Conservation (phyloP, 1,284 basidiomycete species). For the Hemileia vastatrix region DNA sequence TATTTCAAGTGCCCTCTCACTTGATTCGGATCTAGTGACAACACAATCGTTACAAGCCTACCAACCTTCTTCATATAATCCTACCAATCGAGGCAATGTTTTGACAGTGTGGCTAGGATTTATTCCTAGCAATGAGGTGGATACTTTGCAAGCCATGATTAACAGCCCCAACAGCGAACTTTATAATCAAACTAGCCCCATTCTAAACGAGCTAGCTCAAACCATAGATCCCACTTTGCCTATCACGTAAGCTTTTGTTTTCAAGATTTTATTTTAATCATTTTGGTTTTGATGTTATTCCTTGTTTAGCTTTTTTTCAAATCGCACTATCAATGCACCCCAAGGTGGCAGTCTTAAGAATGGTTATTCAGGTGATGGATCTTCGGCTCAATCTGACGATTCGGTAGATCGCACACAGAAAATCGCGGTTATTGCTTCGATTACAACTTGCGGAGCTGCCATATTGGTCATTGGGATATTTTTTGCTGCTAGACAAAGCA, state of each 20-base stretch:
- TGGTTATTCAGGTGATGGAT: too few relatives aligned
- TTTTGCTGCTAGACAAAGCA: constrained; percentile 1
- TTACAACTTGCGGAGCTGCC: constrained; percentile 11
- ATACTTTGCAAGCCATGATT: constrained; percentile 40
- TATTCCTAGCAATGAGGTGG: constrained; percentile 43
- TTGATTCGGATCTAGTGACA: constrained; percentile 34
- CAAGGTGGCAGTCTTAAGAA: too few relatives aligned
- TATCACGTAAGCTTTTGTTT: constrained; percentile 13
- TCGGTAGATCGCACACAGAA: constrained; percentile 4
- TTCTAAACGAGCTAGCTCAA: constrained; percentile 27
- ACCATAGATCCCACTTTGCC: constrained; percentile 28
- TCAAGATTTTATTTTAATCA: too few relatives aligned
- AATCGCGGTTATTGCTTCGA: constrained; percentile 14
- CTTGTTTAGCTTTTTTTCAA: too few relatives aligned
- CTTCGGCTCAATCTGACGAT: too few relatives aligned
- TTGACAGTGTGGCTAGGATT: constrained; percentile 47
- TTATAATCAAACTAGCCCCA: constrained; percentile 43
- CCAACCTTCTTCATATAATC: constrained; percentile 44
- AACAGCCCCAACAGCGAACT: constrained; percentile 43
- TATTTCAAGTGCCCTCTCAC: constrained; percentile 25
- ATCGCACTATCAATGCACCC: too few relatives aligned
- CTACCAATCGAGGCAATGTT: constrained; percentile 32
- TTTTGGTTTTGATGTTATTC: too few relatives aligned
- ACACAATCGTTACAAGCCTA: constrained; percentile 47
- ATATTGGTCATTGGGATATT: constrained; percentile 12